Evolutionary conservation across 306 rosid species (phyloP).

Genomic region (Rubus parviflorus): DNA sequence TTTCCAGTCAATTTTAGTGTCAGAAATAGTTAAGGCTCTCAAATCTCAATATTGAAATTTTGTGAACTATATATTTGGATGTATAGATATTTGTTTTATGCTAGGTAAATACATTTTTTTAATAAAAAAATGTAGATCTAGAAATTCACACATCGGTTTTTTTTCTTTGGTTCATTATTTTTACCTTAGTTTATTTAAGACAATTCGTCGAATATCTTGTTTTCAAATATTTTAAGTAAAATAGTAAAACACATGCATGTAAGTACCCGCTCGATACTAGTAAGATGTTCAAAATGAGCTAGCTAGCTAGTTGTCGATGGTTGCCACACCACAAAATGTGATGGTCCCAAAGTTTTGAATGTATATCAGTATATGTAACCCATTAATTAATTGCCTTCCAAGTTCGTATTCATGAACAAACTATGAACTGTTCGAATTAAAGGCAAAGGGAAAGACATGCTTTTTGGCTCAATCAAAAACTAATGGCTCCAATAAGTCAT

Average conservation of each 20-base stretch:
- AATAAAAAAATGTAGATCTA: neutral
- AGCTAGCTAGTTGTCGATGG: neutral
- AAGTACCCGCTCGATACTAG: too few relatives aligned
- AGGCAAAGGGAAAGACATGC: neutral
- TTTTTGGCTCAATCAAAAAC: neutral
- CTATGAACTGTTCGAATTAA: neutral
- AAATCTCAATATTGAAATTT: neutral
- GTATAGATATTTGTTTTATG: neutral
- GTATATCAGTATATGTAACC: neutral
- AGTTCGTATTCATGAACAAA: neutral
- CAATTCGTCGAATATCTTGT: too few relatives aligned
- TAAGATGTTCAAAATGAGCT: neutral
- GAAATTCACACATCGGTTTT: neutral
- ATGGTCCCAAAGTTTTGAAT: neutral
- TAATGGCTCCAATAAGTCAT: neutral
- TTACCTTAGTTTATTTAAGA: too few relatives aligned
- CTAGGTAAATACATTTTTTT: neutral
- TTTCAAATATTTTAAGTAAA: too few relatives aligned
- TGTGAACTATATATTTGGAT: neutral
- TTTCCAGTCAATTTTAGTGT: slow-evolving; percentile 6
- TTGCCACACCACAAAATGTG: neutral
- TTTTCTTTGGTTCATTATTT: neutral
- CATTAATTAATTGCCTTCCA: neutral
- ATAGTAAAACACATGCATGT: too few relatives aligned
- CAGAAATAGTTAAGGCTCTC: slow-evolving; percentile 10